phyloP scores from a whole-genome alignment of 2,329 filamentous ascomycete genomes.

The Mycogone perniciosa region DNA sequence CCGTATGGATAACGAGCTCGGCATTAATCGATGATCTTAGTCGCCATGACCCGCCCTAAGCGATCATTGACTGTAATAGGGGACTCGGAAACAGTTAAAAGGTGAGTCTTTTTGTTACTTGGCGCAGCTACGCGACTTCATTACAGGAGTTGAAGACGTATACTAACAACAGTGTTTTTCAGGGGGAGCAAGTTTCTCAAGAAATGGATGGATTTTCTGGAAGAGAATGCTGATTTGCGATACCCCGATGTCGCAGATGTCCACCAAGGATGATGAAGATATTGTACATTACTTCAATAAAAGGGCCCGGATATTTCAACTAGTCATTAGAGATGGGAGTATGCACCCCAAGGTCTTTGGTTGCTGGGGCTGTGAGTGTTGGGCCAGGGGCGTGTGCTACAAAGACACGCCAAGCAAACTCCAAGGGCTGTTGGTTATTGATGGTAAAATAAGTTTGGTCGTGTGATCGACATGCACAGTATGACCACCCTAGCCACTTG shows the following conservation, averaged over 20 bases:
- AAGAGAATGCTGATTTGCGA: conserved; percentile 82
- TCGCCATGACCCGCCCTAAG: conserved; percentile 94
- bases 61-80: conserved; percentile 86
- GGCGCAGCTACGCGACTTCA: background rate
- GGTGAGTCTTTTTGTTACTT: conserved; percentile 47
- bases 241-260: conserved; percentile 64
- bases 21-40: conserved; percentile 51
- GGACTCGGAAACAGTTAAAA: conserved; percentile 86
- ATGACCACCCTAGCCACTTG: too few species aligned
- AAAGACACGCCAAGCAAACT: too few species aligned
- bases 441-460: too few species aligned
- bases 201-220: conserved; percentile 84
- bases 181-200: conserved; percentile 83
- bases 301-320: too few species aligned
- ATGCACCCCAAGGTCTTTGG: too few species aligned
- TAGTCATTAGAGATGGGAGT: too few species aligned
- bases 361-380: too few species aligned
- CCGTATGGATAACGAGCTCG: background rate
- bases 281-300: too few species aligned
- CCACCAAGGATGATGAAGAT: conserved; percentile 10
- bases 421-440: too few species aligned
- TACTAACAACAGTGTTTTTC: conserved; percentile 2
- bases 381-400: too few species aligned
- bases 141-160: too few species aligned
- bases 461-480: too few species aligned